Evolutionary conservation across 345 rosid genomes (phyloP).

Genomic region (Aethionema arabicum): DNA sequence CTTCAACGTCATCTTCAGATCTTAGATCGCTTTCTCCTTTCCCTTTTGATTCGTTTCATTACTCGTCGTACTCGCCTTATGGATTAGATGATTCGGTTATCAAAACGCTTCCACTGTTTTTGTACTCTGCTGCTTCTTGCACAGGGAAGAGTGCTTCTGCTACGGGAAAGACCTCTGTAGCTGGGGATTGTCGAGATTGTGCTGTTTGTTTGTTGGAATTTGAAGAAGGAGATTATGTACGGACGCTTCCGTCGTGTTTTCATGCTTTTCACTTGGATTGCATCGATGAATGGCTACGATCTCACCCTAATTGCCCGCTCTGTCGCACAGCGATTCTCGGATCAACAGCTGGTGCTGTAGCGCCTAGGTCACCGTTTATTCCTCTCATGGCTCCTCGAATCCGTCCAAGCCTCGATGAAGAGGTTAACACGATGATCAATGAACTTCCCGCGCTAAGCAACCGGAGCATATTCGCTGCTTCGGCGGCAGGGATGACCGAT

Average conservation of each 20-base stretch:
- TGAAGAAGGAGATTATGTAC: slow-evolving; percentile 73
- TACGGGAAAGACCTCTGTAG: slow-evolving; percentile 27
- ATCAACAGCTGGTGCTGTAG: slow-evolving; percentile 39
- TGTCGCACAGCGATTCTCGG: slow-evolving; percentile 78
- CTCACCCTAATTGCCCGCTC: slow-evolving; percentile 90
- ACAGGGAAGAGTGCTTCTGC: slow-evolving; percentile 27
- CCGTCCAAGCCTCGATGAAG: slow-evolving; percentile 74
- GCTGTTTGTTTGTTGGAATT: slow-evolving; percentile 91
- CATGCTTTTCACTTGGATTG: slow-evolving; percentile 95
- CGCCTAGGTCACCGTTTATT: slow-evolving; percentile 60
- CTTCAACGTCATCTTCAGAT: slow-evolving; percentile 51
- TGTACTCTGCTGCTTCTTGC: slow-evolving; percentile 49
- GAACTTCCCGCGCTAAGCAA: slow-evolving; percentile 21
- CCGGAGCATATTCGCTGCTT: slow-evolving; percentile 8
- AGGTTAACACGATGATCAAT: slow-evolving; percentile 30
- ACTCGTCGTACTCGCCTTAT: slow-evolving; percentile 58
- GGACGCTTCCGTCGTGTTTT: slow-evolving; percentile 77
- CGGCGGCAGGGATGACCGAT: slow-evolving; percentile 11
- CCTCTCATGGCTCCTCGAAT: slow-evolving; percentile 91
- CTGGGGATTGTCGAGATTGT: slow-evolving; percentile 47
- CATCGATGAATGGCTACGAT: slow-evolving; percentile 85
- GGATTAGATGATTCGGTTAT: slow-evolving; percentile 88
- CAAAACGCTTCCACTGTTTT: slow-evolving; percentile 72
- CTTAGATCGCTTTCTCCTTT: slow-evolving; percentile 49
- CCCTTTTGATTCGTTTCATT: slow-evolving; percentile 51